Conservation (phyloP, 106 monocot genomes). For the Acorus gramineus region DNA sequence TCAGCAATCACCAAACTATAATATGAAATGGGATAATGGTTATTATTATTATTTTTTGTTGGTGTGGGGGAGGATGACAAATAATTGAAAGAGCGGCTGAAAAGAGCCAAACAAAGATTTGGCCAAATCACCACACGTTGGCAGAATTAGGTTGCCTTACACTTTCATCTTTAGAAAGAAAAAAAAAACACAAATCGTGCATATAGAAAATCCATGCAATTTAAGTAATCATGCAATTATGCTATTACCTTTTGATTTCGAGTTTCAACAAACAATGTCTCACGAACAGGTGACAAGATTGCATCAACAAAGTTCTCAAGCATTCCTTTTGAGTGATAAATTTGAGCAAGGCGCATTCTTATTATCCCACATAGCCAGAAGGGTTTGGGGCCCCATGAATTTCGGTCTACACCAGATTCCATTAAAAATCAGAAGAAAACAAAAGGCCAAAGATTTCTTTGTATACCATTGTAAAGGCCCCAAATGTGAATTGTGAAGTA, state of each 20-base stretch:
- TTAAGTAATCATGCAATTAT: background rate
- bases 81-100: too few species aligned
- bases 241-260: constrained; percentile 58
- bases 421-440: background rate
- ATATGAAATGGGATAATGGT: too few species aligned
- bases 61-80: too few species aligned
- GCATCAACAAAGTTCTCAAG: constrained; percentile 61
- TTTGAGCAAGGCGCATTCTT: constrained; percentile 74
- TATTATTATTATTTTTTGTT: too few species aligned
- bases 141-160: too few species aligned
- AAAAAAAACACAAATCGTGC: background rate
- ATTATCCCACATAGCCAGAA: constrained; percentile 85
- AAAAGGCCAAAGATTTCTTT: background rate
- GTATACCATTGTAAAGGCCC: background rate
- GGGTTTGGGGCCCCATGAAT: constrained; percentile 11
- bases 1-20: too few species aligned
- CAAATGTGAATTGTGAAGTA: background rate
- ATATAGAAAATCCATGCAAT: background rate
- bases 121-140: too few species aligned
- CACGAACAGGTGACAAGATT: constrained; percentile 43
- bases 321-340: constrained; percentile 67
- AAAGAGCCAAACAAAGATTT: too few species aligned
- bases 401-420: constrained; percentile 9
- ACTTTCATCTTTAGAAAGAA: background rate
- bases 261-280: constrained; percentile 56